Conservation (phyloP, 2,329 filamentous ascomycete species). For the Periglandula ipomoeae region DNA sequence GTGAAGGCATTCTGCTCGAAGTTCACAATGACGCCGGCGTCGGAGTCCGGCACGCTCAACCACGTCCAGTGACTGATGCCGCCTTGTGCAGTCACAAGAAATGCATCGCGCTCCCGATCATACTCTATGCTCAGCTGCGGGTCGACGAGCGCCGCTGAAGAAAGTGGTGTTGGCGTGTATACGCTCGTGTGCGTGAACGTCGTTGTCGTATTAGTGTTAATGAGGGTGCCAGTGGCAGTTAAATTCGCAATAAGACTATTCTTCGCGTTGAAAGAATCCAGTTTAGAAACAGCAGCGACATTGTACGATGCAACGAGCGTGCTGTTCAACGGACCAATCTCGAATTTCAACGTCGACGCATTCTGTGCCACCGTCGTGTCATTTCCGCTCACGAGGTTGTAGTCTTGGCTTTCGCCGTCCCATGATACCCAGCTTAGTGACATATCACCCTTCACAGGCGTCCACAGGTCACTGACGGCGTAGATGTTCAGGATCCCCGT, state of each 20-base stretch:
- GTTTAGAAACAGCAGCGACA: background rate
- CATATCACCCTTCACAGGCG: background rate
- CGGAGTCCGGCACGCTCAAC: conserved; percentile 3
- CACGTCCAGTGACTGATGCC: conserved; percentile 7
- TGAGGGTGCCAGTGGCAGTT: conserved; percentile 2
- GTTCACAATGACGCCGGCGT: conserved; percentile 2
- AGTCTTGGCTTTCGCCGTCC: conserved; percentile 3
- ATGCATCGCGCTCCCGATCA: background rate
- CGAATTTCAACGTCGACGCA: background rate
- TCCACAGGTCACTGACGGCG: conserved; percentile 8
- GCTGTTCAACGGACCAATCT: conserved; percentile 7
- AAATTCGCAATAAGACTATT: conserved; percentile 4
- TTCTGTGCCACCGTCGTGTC: background rate
- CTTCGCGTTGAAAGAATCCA: background rate
- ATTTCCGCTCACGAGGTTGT: background rate
- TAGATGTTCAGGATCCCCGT: conserved; percentile 40
- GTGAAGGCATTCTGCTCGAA: conserved; percentile 7
- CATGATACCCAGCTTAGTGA: conserved; percentile 7
- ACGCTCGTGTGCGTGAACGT: conserved; percentile 3
- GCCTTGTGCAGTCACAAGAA: background rate
- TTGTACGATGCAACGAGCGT: conserved; percentile 7
- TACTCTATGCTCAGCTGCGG: conserved; percentile 1
- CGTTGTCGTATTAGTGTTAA: conserved; percentile 3
- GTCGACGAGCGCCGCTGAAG: background rate
- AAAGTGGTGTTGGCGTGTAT: conserved; percentile 4